These are phyloP conservation scores for Sclerotinia borealis DNA, from an alignment of 2,329 filamentous ascomycete species.

Conservation along the genomic window DNA sequence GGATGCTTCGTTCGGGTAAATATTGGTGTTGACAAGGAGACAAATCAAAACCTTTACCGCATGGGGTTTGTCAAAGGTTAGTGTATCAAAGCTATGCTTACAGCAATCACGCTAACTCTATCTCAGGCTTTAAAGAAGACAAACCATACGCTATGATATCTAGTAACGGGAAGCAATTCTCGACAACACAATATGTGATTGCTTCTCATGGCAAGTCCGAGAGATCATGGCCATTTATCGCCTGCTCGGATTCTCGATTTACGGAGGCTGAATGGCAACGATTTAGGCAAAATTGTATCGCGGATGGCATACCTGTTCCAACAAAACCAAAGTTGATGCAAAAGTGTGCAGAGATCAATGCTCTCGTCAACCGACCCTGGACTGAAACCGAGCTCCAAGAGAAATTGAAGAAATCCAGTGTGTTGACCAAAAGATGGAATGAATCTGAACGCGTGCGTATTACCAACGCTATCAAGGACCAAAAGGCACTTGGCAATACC, in stretches of 20 bases:
- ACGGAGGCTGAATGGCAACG: constrained; percentile 80
- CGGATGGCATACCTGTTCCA: constrained; percentile 67
- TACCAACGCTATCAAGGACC: constrained; percentile 58
- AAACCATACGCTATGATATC: constrained; percentile 78
- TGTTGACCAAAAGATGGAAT: constrained; percentile 59
- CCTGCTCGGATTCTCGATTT: constrained; percentile 78
- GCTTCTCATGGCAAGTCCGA: constrained; percentile 78
- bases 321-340: constrained; percentile 61
- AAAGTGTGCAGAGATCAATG: constrained; percentile 78
- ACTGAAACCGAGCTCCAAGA: constrained; percentile 76
- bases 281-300: constrained; percentile 67
- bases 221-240: constrained; percentile 83
- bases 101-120: constrained; percentile 25
- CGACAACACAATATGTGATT: constrained; percentile 79
- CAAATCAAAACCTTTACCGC: constrained; percentile 72
- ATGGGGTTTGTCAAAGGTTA: constrained; percentile 82
- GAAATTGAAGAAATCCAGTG: constrained; percentile 67
- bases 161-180: constrained; percentile 66
- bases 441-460: constrained; percentile 63
- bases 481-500: constrained; percentile 57
- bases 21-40: constrained; percentile 69
- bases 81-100: constrained; percentile 11
- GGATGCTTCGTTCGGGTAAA: constrained; percentile 84
- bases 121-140: constrained; percentile 66
- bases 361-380: constrained; percentile 71